Evolutionary conservation across 1,284 basidiomycete species (phyloP).

Genomic region (Boletellus deceptivus): DNA sequence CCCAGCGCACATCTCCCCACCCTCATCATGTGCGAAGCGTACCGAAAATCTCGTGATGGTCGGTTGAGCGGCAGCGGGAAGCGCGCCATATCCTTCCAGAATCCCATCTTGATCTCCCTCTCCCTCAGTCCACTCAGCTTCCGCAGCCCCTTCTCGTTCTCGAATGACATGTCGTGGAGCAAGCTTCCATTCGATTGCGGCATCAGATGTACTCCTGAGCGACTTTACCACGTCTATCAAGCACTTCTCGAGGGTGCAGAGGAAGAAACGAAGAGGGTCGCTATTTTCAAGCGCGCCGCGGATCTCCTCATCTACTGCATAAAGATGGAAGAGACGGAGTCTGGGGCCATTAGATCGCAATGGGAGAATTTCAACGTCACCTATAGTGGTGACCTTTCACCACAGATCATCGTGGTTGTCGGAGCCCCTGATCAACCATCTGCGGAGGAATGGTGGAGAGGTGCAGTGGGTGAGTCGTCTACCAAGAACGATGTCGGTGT

Average conservation of each 20-base stretch:
- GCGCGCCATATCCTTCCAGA: constrained; percentile 25
- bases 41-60: not conserved
- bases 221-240: constrained; percentile 21
- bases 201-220: constrained; percentile 6
- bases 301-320: constrained; percentile 30
- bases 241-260: not conserved
- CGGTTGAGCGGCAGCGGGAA: constrained; percentile 3
- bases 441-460: constrained; percentile 25
- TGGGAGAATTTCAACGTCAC: constrained; percentile 27
- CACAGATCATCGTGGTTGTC: constrained; percentile 23
- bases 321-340: constrained; percentile 2
- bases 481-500: constrained; percentile 10
- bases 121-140: constrained; percentile 16
- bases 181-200: constrained; percentile 23
- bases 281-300: constrained; percentile 20
- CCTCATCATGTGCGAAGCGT: constrained; percentile 26
- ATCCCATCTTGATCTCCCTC: constrained; percentile 18
- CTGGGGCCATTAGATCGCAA: constrained; percentile 14
- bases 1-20: constrained; percentile 11
- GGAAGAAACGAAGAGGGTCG: constrained; percentile 5
- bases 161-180: constrained; percentile 9
- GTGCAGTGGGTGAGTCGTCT: not conserved
- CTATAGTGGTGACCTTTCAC: constrained; percentile 27
- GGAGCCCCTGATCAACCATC: constrained; percentile 10
- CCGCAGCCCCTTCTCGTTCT: constrained; percentile 25